Base-by-base conservation (phyloP, 805 yeast species). In the Kregervanrija fluxuum region DNA sequence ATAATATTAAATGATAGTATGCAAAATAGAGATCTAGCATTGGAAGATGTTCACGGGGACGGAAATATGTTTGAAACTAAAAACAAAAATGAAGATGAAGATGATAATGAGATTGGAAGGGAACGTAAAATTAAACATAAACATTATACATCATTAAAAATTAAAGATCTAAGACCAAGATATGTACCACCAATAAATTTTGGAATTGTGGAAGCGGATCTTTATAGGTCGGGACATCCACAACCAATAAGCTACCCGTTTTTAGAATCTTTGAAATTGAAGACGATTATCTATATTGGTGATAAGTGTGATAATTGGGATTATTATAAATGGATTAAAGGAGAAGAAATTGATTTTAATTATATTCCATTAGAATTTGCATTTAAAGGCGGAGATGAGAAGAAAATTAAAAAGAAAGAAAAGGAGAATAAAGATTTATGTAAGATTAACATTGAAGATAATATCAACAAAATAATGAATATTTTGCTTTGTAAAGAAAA, bases 151-250 rank as follows among this genome's bases (percentile, higher is more conserved):
- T 59, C 66, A 11, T 52, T 64, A 33, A 61, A 55, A 42, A 64
- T 64, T 31, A 48, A 56, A 33, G 62, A 60, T 35, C 53, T 49
- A 14, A 53, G 47, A 42, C 68, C 68, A 2, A 49, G 55, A 36
- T 75, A 71, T 50, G 95, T 90, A 1, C 99, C 99, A 4, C 99
- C 99, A 1, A 71, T 93, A 53, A 90, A 88, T 62, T 91, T 91
- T 56, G 77, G 95, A 1, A 76, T 87, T 16, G 96, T 93, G 2
- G 96, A 86, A 48, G 89, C 87, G 46, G 81, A 85, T 6, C 77
- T 91, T 11, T 91, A 90, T 61, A 68, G 99, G 14, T 82, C 95
- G 1, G 99, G 99, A 1, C 95, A 90, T 57, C 99, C 99, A 1
- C 85, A 88, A 69, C 85, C 87, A 0, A 75, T 80, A 50, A 91